A percentile compares a stretch with the other conserved stretches of the same genome.
These are phyloP conservation scores for Ligustrum vulgare DNA, from an alignment of 257 asterid species.

Conservation along the genomic window DNA sequence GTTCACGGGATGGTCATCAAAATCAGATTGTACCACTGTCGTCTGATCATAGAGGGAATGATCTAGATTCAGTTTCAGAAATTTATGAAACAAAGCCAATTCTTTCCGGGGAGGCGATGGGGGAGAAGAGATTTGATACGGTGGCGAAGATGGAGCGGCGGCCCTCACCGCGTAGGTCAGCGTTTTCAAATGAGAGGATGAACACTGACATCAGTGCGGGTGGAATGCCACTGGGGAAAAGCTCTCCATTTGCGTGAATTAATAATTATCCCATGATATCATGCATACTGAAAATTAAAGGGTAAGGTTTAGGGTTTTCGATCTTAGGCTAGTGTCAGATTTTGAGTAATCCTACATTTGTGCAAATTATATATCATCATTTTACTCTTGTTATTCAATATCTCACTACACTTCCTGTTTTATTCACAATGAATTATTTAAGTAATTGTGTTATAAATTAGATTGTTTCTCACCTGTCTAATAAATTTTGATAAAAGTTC, in stretches of 20 bases:
- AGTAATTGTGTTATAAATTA: not conserved
- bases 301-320: not conserved
- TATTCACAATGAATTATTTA: not conserved
- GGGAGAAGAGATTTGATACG: constrained; percentile 36
- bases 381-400: not conserved
- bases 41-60: constrained; percentile 34
- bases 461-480: too few species aligned
- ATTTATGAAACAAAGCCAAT: constrained; percentile 55
- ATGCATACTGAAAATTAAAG: not conserved
- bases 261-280: not conserved
- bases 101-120: constrained; percentile 30
- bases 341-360: not conserved
- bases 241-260: constrained; percentile 58
- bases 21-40: constrained; percentile 46
- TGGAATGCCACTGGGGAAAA: constrained; percentile 44
- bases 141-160: constrained; percentile 43
- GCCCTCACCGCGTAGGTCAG: constrained; percentile 52
- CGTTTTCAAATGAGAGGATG: constrained; percentile 22
- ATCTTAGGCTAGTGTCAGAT: not conserved
- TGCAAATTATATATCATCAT: not conserved
- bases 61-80: constrained; percentile 51
- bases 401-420: not conserved
- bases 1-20: constrained; percentile 27
- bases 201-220: constrained; percentile 37
- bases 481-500: too few species aligned